Conservation (phyloP, 2,329 filamentous ascomycete species). For the Chrysosphaeria jannelii region DNA sequence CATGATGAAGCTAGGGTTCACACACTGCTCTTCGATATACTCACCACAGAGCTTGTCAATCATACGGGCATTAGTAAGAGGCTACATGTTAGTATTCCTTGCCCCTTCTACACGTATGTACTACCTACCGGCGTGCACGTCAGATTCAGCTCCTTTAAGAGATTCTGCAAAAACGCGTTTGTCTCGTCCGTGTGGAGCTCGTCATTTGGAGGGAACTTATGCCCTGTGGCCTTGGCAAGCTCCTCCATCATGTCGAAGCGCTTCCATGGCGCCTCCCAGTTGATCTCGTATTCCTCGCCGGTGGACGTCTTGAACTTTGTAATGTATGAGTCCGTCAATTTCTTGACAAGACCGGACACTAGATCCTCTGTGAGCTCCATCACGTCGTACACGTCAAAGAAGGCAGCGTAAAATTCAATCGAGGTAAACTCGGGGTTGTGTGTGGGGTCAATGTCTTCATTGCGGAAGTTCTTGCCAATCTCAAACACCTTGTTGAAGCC, state of each 20-base stretch:
- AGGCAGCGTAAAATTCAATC: slow-evolving; percentile 91
- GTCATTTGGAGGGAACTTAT: slow-evolving; percentile 77
- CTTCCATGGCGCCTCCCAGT: slow-evolving; percentile 90
- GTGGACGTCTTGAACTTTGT: slow-evolving; percentile 67
- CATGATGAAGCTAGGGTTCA: slow-evolving; percentile 5
- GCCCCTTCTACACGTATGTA: neutral
- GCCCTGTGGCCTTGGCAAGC: slow-evolving; percentile 39
- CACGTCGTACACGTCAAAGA: slow-evolving; percentile 70
- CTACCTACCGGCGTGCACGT: slow-evolving; percentile 37
- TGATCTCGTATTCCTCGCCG: slow-evolving; percentile 67
- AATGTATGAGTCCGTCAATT: slow-evolving; percentile 57
- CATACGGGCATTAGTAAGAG: slow-evolving; percentile 82
- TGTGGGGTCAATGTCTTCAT: slow-evolving; percentile 70
- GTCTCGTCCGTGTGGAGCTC: slow-evolving; percentile 75
- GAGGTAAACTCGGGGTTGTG: slow-evolving; percentile 98
- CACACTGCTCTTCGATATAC: slow-evolving; percentile 74
- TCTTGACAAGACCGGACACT: slow-evolving; percentile 65
- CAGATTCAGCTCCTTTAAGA: slow-evolving; percentile 72
- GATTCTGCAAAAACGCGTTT: slow-evolving; percentile 53
- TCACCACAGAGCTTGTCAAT: slow-evolving; percentile 84
- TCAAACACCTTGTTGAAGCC: slow-evolving; percentile 89
- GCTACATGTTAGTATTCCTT: slow-evolving; percentile 10
- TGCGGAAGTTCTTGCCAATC: slow-evolving; percentile 82
- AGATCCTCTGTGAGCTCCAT: slow-evolving; percentile 84
- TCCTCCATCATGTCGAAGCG: slow-evolving; percentile 87